phyloP scores from a whole-genome alignment of 2,329 filamentous ascomycete genomes.

The Cytospora mali region DNA sequence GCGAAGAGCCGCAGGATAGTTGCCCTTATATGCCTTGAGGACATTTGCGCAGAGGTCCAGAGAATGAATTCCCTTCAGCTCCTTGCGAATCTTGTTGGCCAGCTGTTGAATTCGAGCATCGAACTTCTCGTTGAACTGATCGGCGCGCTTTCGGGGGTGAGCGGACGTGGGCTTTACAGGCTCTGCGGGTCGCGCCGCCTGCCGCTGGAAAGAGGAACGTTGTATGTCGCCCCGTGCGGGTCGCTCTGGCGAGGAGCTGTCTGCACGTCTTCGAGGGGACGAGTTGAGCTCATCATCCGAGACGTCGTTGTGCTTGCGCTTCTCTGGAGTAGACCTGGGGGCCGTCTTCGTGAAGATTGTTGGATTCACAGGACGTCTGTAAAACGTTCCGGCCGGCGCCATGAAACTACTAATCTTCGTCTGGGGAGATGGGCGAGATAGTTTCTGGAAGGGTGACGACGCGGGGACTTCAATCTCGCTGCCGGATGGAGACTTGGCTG shows the following conservation, averaged over 20 bases:
- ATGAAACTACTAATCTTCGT: constrained; percentile 46
- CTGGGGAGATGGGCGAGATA: constrained; percentile 34
- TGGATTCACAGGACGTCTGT: constrained; percentile 45
- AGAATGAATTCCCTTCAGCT: constrained; percentile 5
- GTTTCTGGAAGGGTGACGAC: constrained; percentile 73
- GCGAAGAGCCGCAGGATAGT: background rate
- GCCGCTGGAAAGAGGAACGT: constrained; percentile 57
- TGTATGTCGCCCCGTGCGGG: constrained; percentile 63
- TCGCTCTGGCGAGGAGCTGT: constrained; percentile 58
- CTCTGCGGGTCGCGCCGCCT: constrained; percentile 42
- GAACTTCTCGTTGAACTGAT: constrained; percentile 21
- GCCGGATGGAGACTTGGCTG: background rate
- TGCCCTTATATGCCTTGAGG: constrained; percentile 5
- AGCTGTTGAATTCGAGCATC: constrained; percentile 23
- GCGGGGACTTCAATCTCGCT: constrained; percentile 75
- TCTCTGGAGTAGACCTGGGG: constrained; percentile 21
- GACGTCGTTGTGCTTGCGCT: constrained; percentile 34
- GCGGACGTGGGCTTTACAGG: constrained; percentile 31
- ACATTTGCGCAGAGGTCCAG: constrained; percentile 14
- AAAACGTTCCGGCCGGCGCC: constrained; percentile 75
- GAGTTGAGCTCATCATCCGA: constrained; percentile 36
- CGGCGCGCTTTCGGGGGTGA: constrained; percentile 2
- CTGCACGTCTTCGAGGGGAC: constrained; percentile 51
- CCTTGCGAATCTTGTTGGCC: constrained; percentile 26
- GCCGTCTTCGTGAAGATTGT: constrained; percentile 28